phyloP scores from a whole-genome alignment of 129 eudicot species.

The Centrapalus pauciflorus region DNA sequence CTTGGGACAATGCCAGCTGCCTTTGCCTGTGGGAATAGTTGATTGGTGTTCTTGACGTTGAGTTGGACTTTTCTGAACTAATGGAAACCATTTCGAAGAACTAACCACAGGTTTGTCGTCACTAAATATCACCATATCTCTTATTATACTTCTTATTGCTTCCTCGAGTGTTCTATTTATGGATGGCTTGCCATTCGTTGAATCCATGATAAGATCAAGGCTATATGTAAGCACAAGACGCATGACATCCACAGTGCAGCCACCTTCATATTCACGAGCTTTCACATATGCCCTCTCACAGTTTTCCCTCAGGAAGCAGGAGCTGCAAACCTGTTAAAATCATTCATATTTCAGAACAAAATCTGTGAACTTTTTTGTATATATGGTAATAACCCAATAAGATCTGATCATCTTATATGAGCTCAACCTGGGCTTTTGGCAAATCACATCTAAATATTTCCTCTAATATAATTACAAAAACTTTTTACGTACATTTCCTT shows the following conservation, averaged over 20 bases:
- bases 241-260: conserved; percentile 74
- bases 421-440: background rate
- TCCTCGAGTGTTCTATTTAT: conserved; percentile 43
- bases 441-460: background rate
- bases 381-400: background rate
- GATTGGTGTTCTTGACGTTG: conserved; percentile 26
- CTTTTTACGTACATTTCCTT: conserved; percentile 59
- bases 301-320: conserved; percentile 69
- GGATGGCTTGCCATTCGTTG: conserved; percentile 36
- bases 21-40: conserved; percentile 27
- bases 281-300: conserved; percentile 69
- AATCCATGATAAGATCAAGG: conserved; percentile 37
- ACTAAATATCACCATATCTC: conserved; percentile 48
- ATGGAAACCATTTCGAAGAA: conserved; percentile 7
- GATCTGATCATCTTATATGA: background rate
- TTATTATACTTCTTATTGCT: conserved; percentile 55
- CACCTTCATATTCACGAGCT: conserved; percentile 53
- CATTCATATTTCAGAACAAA: background rate
- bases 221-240: conserved; percentile 58
- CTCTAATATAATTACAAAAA: background rate
- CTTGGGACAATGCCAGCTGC: conserved; percentile 65
- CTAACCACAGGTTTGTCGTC: conserved; percentile 19
- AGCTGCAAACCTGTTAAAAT: conserved; percentile 72
- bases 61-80: conserved; percentile 19
- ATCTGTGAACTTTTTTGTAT: background rate